phyloP scores from a whole-genome alignment of 306 rosid genomes.

The Prunus fruticosa region DNA sequence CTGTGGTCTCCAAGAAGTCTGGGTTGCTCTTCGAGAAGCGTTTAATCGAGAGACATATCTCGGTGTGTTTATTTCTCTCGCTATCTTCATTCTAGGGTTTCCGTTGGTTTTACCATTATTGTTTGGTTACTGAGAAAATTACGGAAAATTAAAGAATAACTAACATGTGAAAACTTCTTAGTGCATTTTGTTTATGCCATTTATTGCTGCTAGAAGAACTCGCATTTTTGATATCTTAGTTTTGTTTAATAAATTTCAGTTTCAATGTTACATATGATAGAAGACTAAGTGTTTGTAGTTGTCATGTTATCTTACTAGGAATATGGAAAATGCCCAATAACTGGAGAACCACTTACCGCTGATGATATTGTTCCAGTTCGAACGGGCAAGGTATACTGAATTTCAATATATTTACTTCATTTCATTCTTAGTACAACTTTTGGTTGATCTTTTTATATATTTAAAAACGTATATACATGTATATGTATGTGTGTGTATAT shows the following conservation, averaged over 20 bases:
- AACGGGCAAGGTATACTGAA: conserved; percentile 76
- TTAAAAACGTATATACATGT: background rate
- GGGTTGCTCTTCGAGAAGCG: conserved; percentile 90
- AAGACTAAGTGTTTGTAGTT: conserved; percentile 9
- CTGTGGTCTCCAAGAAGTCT: conserved; percentile 77
- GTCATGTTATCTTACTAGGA: conserved; percentile 45
- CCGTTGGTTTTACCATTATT: background rate
- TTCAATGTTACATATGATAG: conserved; percentile 12
- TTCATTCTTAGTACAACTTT: background rate
- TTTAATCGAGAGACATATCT: conserved; percentile 78
- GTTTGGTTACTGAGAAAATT: conserved; percentile 13
- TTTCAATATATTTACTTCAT: background rate
- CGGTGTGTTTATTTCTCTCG: conserved; percentile 35
- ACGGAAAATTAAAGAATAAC: background rate
- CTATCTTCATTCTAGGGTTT: conserved; percentile 24
- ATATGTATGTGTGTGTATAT: background rate
- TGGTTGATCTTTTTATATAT: background rate
- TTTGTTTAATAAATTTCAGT: background rate
- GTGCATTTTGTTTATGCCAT: background rate
- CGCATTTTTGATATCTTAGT: background rate
- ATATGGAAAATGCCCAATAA: conserved; percentile 92
- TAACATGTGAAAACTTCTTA: background rate
- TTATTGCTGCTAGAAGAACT: background rate
- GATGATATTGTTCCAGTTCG: conserved; percentile 82
- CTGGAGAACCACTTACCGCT: conserved; percentile 71